These are phyloP conservation scores for Prunus salicina DNA, from an alignment of 306 rosid species.

Conservation along the genomic window DNA sequence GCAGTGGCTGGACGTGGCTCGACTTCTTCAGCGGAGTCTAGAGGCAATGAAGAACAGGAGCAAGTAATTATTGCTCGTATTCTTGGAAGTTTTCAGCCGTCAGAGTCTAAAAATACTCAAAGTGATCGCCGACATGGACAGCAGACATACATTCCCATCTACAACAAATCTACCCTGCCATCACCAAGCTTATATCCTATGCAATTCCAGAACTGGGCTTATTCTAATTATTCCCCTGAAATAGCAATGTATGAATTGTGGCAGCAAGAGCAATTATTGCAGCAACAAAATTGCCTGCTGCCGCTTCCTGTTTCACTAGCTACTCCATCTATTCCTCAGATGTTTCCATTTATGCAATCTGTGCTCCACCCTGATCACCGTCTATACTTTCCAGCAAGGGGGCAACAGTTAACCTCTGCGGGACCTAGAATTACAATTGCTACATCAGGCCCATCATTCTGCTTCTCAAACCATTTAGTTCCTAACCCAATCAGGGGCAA, in stretches of 20 bases:
- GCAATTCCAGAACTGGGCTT: constrained; percentile 47
- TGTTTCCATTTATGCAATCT: constrained; percentile 65
- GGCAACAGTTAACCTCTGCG: constrained; percentile 42
- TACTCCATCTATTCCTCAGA: constrained; percentile 42
- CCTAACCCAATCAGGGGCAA: constrained; percentile 44
- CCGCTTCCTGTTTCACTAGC: constrained; percentile 53
- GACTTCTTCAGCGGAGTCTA: constrained; percentile 41
- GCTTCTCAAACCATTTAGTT: constrained; percentile 41
- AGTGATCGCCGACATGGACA: constrained; percentile 30
- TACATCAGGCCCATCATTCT: constrained; percentile 51
- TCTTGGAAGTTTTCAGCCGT: constrained; percentile 46
- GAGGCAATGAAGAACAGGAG: constrained; percentile 63
- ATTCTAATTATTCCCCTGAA: constrained; percentile 53
- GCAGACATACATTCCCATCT: constrained; percentile 31
- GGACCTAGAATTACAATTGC: constrained; percentile 47
- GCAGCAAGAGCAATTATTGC: constrained; percentile 68
- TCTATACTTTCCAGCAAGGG: constrained; percentile 56
- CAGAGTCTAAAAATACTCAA: constrained; percentile 29
- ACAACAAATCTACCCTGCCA: constrained; percentile 34
- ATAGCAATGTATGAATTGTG: constrained; percentile 62
- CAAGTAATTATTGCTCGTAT: constrained; percentile 61
- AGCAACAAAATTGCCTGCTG: constrained; percentile 50
- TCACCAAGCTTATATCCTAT: constrained; percentile 32
- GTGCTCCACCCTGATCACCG: constrained; percentile 49
- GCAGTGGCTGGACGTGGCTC: constrained; percentile 57